phyloP scores from a whole-genome alignment of 2,329 filamentous ascomycete species.

The Penicillium italicum region DNA sequence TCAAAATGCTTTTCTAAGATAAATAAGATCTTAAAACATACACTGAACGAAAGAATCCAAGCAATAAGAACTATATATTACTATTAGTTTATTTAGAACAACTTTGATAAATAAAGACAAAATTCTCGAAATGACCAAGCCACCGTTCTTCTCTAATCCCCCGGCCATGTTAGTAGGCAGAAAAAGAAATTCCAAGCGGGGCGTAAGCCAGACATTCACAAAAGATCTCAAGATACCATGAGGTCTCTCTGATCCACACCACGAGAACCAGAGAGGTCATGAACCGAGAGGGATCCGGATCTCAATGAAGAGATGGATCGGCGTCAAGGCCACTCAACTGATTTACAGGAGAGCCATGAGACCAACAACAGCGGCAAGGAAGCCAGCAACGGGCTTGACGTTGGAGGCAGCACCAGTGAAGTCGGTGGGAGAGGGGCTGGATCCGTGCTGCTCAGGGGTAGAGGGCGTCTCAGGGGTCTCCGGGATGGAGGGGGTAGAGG shows the following conservation, averaged over 20 bases:
- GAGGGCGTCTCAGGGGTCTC: conserved; percentile 2
- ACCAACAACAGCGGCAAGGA: conserved; percentile 38
- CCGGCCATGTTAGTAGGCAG: conserved; percentile 2
- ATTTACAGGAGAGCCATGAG: conserved; percentile 40
- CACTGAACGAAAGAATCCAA: background rate
- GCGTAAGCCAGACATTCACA: conserved; percentile 6
- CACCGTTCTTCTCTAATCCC: conserved; percentile 8
- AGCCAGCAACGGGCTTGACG: conserved; percentile 35
- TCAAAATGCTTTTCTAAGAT: background rate
- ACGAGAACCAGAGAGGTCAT: conserved; percentile 12
- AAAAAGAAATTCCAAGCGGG: conserved; percentile 11
- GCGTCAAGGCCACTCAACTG: conserved; percentile 7
- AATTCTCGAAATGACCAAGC: conserved; percentile 24
- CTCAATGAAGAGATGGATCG: background rate
- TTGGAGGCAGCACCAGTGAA: conserved; percentile 37
- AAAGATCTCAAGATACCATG: background rate
- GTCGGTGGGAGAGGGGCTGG: conserved; percentile 8
- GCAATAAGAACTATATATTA: conserved; percentile 19
- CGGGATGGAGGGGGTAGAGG: conserved; percentile 1
- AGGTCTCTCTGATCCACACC: conserved; percentile 14
- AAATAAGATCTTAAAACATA: background rate
- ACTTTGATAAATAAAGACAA: conserved; percentile 10
- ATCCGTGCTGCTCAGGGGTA: conserved; percentile 7
- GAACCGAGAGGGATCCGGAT: background rate
- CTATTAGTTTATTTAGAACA: conserved; percentile 16